Percentiles rank a stretch among this genome's conserved stretches.
Conservation (phyloP, 345 rosid species). For the Arabidopsis suecica region DNA sequence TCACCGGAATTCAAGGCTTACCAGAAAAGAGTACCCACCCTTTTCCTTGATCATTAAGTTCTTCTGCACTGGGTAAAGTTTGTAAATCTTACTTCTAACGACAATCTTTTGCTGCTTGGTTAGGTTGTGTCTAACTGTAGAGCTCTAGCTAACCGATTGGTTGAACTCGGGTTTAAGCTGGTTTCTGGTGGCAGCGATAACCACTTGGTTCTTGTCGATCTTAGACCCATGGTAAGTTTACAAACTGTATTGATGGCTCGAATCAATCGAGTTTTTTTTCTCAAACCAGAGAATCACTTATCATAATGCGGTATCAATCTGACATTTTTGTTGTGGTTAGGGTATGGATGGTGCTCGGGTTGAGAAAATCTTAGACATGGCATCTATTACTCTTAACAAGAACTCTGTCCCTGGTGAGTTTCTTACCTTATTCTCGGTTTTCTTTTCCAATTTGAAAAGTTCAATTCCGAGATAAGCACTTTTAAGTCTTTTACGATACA, state of each 20-base stretch:
- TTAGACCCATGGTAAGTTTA: slow-evolving; percentile 75
- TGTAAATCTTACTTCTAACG: not conserved
- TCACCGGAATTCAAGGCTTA: slow-evolving; percentile 73
- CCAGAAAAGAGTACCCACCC: slow-evolving; percentile 66
- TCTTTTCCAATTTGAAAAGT: not conserved
- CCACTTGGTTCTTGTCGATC: slow-evolving; percentile 90
- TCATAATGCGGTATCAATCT: not conserved
- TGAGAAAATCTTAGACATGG: slow-evolving; percentile 93
- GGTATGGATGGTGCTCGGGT: slow-evolving; percentile 92
- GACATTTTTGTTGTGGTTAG: slow-evolving; percentile 44
- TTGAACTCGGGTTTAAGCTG: slow-evolving; percentile 75
- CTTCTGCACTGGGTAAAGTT: slow-evolving; percentile 9
- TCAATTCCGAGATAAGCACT: not conserved
- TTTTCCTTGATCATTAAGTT: not conserved
- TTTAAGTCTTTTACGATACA: no score
- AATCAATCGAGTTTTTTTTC: no score
- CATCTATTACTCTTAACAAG: slow-evolving; percentile 92
- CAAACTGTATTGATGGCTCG: not conserved
- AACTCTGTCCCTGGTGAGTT: slow-evolving; percentile 87
- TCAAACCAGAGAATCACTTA: not conserved
- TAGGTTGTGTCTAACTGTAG: slow-evolving; percentile 84
- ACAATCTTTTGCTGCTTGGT: slow-evolving; percentile 10
- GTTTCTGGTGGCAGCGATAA: slow-evolving; percentile 97
- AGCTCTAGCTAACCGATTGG: slow-evolving; percentile 72
- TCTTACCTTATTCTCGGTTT: not conserved